These are phyloP conservation scores for Penicillium herquei DNA, from an alignment of 495 filamentous ascomycete species.

Conservation along the genomic window DNA sequence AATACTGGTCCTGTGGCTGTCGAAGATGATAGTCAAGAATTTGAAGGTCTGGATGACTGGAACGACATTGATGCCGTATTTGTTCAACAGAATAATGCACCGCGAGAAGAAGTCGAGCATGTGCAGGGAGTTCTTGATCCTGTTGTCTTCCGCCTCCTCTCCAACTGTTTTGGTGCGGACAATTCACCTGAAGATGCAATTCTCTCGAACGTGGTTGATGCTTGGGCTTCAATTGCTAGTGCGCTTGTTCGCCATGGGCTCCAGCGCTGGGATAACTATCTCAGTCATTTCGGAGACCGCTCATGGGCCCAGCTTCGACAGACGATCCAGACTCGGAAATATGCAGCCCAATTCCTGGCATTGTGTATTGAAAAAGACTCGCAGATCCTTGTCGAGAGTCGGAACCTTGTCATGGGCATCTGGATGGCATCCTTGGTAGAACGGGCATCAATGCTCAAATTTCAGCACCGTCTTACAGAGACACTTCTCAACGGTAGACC, in stretches of 20 bases:
- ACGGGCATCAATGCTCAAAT: constrained; percentile 63
- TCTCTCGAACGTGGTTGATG: constrained; percentile 54
- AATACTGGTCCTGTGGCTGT: constrained; percentile 3
- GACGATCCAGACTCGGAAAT: constrained; percentile 65
- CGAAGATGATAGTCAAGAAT: constrained; percentile 73
- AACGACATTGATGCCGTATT: constrained; percentile 53
- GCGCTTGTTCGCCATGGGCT: constrained; percentile 43
- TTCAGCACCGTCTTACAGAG: constrained; percentile 60
- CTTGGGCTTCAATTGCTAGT: constrained; percentile 59
- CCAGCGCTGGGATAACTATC: constrained; percentile 57
- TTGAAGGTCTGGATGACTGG: constrained; percentile 72
- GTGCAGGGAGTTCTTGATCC: constrained; percentile 48
- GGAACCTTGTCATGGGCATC: constrained; percentile 47
- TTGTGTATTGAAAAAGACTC: constrained; percentile 51
- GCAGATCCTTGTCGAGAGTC: constrained; percentile 43
- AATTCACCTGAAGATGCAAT: constrained; percentile 55
- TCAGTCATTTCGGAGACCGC: constrained; percentile 53
- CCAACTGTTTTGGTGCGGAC: constrained; percentile 69
- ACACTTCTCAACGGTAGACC: constrained; percentile 51
- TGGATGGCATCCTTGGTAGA: constrained; percentile 66
- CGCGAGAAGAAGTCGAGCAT: constrained; percentile 30
- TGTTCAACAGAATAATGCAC: constrained; percentile 27
- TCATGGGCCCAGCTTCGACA: constrained; percentile 62
- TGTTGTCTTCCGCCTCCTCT: constrained; percentile 56
- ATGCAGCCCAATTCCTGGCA: constrained; percentile 60